Base-by-base conservation (phyloP, 345 rosid genomes). In the Pugionium cornutum region DNA sequence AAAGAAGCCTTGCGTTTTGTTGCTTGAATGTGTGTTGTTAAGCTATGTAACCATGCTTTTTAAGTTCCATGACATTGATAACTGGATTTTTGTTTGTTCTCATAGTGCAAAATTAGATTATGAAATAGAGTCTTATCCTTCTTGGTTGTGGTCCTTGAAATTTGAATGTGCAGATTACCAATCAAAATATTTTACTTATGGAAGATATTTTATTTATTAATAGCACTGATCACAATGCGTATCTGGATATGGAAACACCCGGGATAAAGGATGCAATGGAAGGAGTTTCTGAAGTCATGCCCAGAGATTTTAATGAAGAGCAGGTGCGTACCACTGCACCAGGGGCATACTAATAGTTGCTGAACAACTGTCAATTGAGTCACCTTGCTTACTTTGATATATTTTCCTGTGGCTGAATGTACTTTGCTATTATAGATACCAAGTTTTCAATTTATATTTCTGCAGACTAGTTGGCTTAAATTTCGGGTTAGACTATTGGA, bases 221-320 rank as follows among this genome's bases (percentile, higher is more conserved):
- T 85, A 89, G 97, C 52, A 69, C 40, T 75, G 81, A 77, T 76
- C 77, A 81, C 67, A 78, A 75, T 64, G 79, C 68, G 3, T 83
- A 80, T 68, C 58, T 53, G 59, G 77, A 74, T 53, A 69, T 77
- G 49, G 59, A 53, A 77, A 68, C 73, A 52, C 68, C 59, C 2
- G 70, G 63, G 68, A 70, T 76, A 54, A 65, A 61, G 59, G 82
- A 74, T 43, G 62, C 58, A 58, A 29, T 9, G 64, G 64, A 33
- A 47, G 78, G 70, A 49, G 68, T 65, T 45, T 77, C 70, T 34
- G 91, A 80, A 70, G 77, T 77, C n/a, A 62, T 66, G 60, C 76
- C 68, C 52, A 66, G 70, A 66, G 77, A 80, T 80, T 58, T 74
- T 47, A 58, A 61, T 75, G 83, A 69, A 78, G 72, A 78, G 77